Evolutionary conservation across 208 protist species (phyloP), one percentile per base, ranked within the genome.

Genomic region (Wallacemonas sp.): DNA sequence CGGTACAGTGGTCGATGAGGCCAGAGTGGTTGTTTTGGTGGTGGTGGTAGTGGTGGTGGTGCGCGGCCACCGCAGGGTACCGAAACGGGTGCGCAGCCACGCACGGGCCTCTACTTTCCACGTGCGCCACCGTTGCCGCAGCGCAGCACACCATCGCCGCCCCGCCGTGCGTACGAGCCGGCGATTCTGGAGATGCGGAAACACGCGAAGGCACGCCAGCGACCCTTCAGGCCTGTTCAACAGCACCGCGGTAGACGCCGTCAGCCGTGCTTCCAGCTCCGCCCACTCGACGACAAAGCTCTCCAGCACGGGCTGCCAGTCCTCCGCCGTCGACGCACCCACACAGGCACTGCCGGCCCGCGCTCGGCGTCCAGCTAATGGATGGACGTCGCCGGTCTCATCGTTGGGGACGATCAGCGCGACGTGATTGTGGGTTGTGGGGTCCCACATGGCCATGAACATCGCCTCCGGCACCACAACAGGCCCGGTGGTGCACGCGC

Each of bases 361-460:
- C 50, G 52, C 50, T 48, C 38, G 18, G 54, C 44, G 12, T 68
- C n/a, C 29, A n/a, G n/a, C n/a, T n/a, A n/a, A 29, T 2, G 11
- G 57, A 26, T 67, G 67, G 46, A 59, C 46, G 2, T 57, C 46
- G 12, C 65, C 45, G 11, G 36, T 46, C 3, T 54, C 25, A 39
- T 54, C 42, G 72, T 87, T 87, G 14, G 85, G 85, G 1, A 91
- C 26, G 18, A 91, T 57, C 11, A 91, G 75, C 39, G 79, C 65
- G 18, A 82, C 42, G 55, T 86, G 85, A 20, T 81, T 48, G 36
- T 84, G 66, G 2, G 78, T 83, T 22, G 67, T 26, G 5, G 69
- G 52, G 57, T 91, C 77, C 76, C 81, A 87, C 0, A 86, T 4
- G 8, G 73, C 74, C 12, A 87, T 64, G 36, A 84, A 91, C 29